phyloP scores from a whole-genome alignment of 73 alveolate genomes.

The Paramecium caudatum region DNA sequence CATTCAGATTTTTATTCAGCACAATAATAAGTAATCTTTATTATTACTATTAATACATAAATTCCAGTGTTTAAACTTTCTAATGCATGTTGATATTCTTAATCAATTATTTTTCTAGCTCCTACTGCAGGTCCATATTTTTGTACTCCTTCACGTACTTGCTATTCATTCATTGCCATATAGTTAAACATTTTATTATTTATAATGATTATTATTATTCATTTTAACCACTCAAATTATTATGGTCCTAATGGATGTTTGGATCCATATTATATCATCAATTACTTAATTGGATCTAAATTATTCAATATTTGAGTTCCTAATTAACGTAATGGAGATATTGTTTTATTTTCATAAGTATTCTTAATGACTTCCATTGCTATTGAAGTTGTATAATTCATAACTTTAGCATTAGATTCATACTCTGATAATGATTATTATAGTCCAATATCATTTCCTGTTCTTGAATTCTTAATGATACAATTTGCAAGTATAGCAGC shows the following conservation, averaged over 20 bases:
- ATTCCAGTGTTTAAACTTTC: slow-evolving; percentile 86
- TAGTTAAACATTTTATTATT: slow-evolving; percentile 61
- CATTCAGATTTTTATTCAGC: slow-evolving; percentile 84
- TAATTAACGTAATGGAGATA: slow-evolving; percentile 50
- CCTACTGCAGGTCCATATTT: slow-evolving; percentile 93
- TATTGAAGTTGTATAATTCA: slow-evolving; percentile 74
- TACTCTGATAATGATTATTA: slow-evolving; percentile 55
- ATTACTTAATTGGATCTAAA: slow-evolving; percentile 11
- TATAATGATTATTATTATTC: slow-evolving; percentile 37
- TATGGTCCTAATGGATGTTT: slow-evolving; percentile 77
- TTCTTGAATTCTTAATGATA: slow-evolving; percentile 58
- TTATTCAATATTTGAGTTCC: slow-evolving; percentile 60
- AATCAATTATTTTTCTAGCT: slow-evolving; percentile 87
- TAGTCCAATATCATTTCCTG: slow-evolving; percentile 72
- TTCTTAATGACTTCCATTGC: slow-evolving; percentile 66
- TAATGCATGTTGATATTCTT: slow-evolving; percentile 89
- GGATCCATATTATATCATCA: slow-evolving; percentile 62
- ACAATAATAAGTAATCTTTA: slow-evolving; percentile 82
- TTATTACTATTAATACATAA: slow-evolving; percentile 59
- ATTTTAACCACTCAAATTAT: slow-evolving; percentile 24
- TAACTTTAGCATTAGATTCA: slow-evolving; percentile 70
- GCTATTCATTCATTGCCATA: slow-evolving; percentile 43
- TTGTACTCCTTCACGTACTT: slow-evolving; percentile 78
- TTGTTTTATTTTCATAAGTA: slow-evolving; percentile 55
- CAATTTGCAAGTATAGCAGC: slow-evolving; percentile 72